Base-by-base conservation (phyloP, 2,329 filamentous ascomycete genomes). In the Huntiella abstrusa region DNA sequence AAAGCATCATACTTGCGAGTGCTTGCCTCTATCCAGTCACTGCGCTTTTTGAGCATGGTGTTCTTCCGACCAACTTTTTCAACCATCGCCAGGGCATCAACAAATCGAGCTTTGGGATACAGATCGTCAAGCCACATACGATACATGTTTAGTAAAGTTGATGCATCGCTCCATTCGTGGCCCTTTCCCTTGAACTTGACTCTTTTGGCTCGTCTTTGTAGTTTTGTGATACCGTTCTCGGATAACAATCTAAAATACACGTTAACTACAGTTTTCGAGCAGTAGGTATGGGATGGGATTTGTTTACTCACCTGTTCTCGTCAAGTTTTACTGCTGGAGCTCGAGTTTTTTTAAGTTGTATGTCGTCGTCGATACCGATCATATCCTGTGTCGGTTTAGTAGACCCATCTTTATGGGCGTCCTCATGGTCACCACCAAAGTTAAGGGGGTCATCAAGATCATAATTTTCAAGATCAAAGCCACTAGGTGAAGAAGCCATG, bases 101-200 rank as follows among this genome's bases (percentile, higher is more conserved):
- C 73, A 56, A 98, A 98, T 56, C 86, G 88, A 4, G 88, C 91
- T 57, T 92, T 86, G 10, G 91, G 91, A 57, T 87, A 98, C 10
- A 98, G 68, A 57, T 95, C 86, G 61, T 98, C 88, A 2, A 98
- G 80, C 91, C 91, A 98, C 47, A 94, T 63, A 59, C 96, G 91
- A 58, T 96, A 98, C 58, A 92, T 83, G 17, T 83, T 84, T 41
- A 98, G 69, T 17, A 98, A 70, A 12, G 78, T 75, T 0, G 79
- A 73, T 8, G 86, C 75, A 58, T 98, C 91, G 13, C 81, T 79
- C 61, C 91, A 96, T 78, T 98, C 91, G 58, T 96, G 84, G 1
- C 87, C 88, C 61, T 93, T 96, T 43, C 91, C 91, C 59, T 88
- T 92, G 54, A 95, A 76, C 53, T 75, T 83, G 15, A 95, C 64